Base-by-base conservation (phyloP, 192 early-diverging fungal species). In the Coemansia sp. region DNA sequence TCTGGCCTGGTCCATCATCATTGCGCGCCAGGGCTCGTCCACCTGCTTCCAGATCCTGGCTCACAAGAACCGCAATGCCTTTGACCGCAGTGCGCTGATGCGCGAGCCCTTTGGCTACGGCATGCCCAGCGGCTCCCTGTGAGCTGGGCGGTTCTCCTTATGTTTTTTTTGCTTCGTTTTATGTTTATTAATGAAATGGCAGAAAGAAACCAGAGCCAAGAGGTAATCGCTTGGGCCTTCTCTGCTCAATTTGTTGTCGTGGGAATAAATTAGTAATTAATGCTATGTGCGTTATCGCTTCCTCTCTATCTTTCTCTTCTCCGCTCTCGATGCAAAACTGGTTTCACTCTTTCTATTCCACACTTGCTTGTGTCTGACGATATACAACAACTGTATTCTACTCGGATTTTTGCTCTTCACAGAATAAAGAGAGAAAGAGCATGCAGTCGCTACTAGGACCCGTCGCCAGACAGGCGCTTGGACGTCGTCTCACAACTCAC, bases 1-100 rank as follows among this genome's bases (percentile, higher is more conserved):
- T 91, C 89, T 99, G 68, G 92, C 94, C 56, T 99, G 94, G 92
- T 96, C 94, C 50, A 88, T 91, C 67, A 97, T 99, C 71, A 88
- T 97, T 64, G 91, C 95, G 52, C 90, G 97, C 74, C 97, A 99
- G 86, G 97, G 97, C 16, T 92, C 90, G 77, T 92, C 97, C 23
- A 99, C 95, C 42, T 93, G 92, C 84, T 99, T 92, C 92, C 95
- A 97, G 87, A 92, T 99, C 74, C 86, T 95, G 54, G 89, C 89
- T 56, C 94, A 96, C 91, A 99, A 99, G 90, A 99, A 99, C 89
- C 77, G 90, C 79, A 99, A 99, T 83, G 85, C 87, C 38, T 94
- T 96, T 83, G 94, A 99, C 84, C 91, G 97, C 71, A 83, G 86
- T 54, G 85, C 73, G 38, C 77, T 92, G 7, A 84, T 92, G 18